phyloP scores from a whole-genome alignment of 169 alveolate species.

The Perkinsus marinus region DNA sequence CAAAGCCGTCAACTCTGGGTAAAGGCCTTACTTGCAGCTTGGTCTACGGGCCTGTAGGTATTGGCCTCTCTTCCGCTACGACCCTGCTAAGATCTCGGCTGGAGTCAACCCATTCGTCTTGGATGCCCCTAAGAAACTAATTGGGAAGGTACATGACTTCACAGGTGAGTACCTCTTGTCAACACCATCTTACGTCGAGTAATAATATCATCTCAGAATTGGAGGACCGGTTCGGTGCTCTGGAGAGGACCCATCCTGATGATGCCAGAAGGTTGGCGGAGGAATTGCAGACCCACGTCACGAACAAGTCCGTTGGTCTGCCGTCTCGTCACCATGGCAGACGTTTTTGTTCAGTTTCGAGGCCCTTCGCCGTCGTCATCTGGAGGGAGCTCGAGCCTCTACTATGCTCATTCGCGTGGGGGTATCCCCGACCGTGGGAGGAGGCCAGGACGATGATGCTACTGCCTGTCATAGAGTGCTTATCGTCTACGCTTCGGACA shows the following conservation, averaged over 20 bases:
- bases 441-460: background rate
- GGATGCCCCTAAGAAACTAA: slow-evolving; percentile 23
- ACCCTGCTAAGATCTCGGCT: slow-evolving; percentile 14
- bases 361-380: background rate
- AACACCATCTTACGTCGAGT: too few species aligned
- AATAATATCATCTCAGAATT: too few species aligned
- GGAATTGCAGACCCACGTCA: background rate
- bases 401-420: background rate
- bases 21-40: background rate
- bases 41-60: slow-evolving; percentile 1
- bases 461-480: background rate
- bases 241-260: slow-evolving; percentile 27
- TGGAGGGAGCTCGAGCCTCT: background rate
- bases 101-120: slow-evolving; percentile 20
- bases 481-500: background rate
- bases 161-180: background rate
- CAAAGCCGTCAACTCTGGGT: slow-evolving; percentile 37
- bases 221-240: slow-evolving; percentile 26
- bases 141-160: slow-evolving; percentile 12
- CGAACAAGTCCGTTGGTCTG: background rate
- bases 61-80: slow-evolving; percentile 36
- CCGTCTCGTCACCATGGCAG: background rate
- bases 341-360: background rate
- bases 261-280: slow-evolving; percentile 14
- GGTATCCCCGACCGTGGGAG: background rate